A percentile compares a stretch with the other conserved stretches of the same genome.
These are phyloP conservation scores for Chrysopogon serrulatus DNA, from an alignment of 176 grass and related monocot genomes.

Conservation along the genomic window DNA sequence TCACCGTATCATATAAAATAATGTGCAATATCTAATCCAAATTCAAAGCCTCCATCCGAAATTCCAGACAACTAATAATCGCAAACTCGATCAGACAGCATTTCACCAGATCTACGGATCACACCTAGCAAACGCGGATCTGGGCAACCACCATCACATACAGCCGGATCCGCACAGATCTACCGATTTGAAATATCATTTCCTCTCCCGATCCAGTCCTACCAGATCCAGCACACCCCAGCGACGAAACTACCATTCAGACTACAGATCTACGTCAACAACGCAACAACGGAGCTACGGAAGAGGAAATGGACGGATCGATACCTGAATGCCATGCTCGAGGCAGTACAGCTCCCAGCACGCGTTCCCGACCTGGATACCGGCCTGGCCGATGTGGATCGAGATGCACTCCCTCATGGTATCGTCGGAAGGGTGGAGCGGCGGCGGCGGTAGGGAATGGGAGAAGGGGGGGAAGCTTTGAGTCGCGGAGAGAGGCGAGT, in stretches of 20 bases:
- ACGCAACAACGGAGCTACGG: no score
- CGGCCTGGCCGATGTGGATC: constrained; percentile 88
- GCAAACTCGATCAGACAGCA: accelerated
- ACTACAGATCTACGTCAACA: not conserved
- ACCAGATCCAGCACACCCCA: not conserved
- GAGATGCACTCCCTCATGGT: constrained; percentile 86
- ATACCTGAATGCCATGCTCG: constrained; percentile 88
- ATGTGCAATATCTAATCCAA: not conserved
- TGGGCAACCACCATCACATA: not conserved
- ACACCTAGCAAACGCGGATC: not conserved
- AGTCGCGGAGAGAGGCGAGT: constrained; percentile 57
- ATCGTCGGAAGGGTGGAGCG: not conserved
- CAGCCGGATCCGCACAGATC: not conserved
- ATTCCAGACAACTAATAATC: not conserved
- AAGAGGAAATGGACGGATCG: not conserved
- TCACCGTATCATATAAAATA: not conserved
- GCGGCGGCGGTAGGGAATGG: not conserved
- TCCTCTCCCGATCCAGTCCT: not conserved
- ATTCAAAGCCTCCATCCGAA: not conserved
- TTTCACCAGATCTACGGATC: not conserved
- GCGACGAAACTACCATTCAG: not conserved
- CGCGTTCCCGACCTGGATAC: constrained; percentile 85
- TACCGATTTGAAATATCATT: not conserved
- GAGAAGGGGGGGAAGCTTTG: constrained; percentile 28
- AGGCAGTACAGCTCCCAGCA: constrained; percentile 95